Conservation (phyloP, 2,329 filamentous ascomycete species). For the Hortaea werneckii region DNA sequence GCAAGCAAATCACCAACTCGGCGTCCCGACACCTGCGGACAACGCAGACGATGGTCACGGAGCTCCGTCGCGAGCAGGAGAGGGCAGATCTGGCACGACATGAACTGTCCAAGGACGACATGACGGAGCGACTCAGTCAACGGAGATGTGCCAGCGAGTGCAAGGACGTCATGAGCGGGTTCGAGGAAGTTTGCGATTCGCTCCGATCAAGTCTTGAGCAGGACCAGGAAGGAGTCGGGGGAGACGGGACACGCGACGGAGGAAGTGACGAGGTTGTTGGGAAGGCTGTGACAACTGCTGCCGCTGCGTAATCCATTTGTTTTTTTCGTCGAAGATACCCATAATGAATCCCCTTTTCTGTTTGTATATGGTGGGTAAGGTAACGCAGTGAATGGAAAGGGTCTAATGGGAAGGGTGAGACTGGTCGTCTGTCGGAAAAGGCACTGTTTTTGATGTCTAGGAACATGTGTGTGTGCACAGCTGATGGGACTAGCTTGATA, state of each 20-base stretch:
- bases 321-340: too few relatives aligned
- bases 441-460: too few relatives aligned
- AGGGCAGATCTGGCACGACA: conserved; percentile 68
- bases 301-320: too few relatives aligned
- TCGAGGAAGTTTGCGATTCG: conserved; percentile 78
- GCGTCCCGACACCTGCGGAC: conserved; percentile 70
- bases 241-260: not conserved
- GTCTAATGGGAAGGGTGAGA: too few relatives aligned
- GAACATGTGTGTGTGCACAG: too few relatives aligned
- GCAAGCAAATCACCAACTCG: conserved; percentile 72
- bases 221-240: not conserved
- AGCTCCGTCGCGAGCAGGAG: conserved; percentile 76
- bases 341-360: too few relatives aligned
- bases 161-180: conserved; percentile 78
- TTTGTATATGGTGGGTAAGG: too few relatives aligned
- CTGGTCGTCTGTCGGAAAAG: too few relatives aligned
- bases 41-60: conserved; percentile 74
- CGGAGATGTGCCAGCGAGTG: conserved; percentile 79
- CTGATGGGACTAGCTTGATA: too few relatives aligned
- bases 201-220: conserved; percentile 47
- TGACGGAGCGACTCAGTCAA: conserved; percentile 64
- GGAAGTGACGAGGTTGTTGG: not conserved
- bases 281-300: too few relatives aligned
- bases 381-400: too few relatives aligned
- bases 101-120: conserved; percentile 68